Conservation (phyloP, 1,284 basidiomycete genomes). For the Testicularia cyperi region DNA sequence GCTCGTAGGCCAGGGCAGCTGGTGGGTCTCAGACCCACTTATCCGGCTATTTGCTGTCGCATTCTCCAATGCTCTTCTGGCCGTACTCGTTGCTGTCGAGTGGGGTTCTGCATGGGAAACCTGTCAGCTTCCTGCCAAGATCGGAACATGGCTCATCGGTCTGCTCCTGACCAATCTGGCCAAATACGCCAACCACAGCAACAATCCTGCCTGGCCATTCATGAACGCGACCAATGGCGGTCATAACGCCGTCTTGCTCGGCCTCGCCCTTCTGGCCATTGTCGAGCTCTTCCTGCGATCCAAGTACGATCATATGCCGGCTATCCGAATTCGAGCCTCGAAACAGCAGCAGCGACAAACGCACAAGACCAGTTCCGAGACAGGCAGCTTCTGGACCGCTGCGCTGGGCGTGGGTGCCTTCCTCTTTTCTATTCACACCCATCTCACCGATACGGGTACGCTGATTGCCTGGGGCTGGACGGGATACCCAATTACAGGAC, state of each 20-base stretch:
- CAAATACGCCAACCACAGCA: slow-evolving; percentile 56
- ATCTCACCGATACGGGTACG: slow-evolving; percentile 78
- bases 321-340: slow-evolving; percentile 10
- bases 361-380: neutral
- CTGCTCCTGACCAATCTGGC: slow-evolving; percentile 40
- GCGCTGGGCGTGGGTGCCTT: slow-evolving; percentile 43
- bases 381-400: slow-evolving; percentile 19
- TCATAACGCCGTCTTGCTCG: slow-evolving; percentile 31
- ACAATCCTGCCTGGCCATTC: slow-evolving; percentile 55
- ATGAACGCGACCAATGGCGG: slow-evolving; percentile 54
- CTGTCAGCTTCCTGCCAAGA: slow-evolving; percentile 25
- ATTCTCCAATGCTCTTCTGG: slow-evolving; percentile 26
- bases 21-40: slow-evolving; percentile 25
- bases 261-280: slow-evolving; percentile 23
- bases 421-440: slow-evolving; percentile 67
- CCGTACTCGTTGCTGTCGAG: slow-evolving; percentile 39
- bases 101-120: slow-evolving; percentile 52
- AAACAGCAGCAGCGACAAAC: neutral
- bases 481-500: slow-evolving; percentile 71
- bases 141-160: slow-evolving; percentile 45
- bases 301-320: slow-evolving; percentile 10
- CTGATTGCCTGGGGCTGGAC: slow-evolving; percentile 89
- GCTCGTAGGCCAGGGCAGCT: slow-evolving; percentile 36
- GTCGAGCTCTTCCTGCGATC: slow-evolving; percentile 19
- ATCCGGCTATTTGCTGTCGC: slow-evolving; percentile 35